Percentiles rank a stretch among this genome's conserved stretches.
phyloP scores from a whole-genome alignment of 345 rosid species.

The Gossypium australe region DNA sequence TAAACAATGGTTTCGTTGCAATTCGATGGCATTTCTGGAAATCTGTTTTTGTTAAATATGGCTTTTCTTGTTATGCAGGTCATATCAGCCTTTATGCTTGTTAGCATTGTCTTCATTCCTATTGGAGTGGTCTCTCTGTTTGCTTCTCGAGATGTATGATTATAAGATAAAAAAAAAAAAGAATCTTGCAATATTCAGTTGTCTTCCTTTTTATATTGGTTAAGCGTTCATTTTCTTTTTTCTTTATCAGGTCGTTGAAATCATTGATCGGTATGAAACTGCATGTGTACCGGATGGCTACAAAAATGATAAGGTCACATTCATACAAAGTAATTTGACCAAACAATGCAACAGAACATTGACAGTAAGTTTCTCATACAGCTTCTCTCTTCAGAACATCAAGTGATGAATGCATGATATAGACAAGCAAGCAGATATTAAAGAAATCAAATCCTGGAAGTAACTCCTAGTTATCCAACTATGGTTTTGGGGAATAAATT shows the following conservation, averaged over 20 bases:
- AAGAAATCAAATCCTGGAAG: not conserved
- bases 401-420: not conserved
- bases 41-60: not conserved
- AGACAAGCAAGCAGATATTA: not conserved
- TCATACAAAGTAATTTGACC: slow-evolving; percentile 43
- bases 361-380: slow-evolving; percentile 38
- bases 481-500: not conserved
- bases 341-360: slow-evolving; percentile 52
- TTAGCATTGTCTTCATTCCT: slow-evolving; percentile 88
- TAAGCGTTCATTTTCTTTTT: not conserved
- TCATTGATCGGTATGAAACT: slow-evolving; percentile 70
- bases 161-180: not conserved
- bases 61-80: slow-evolving; percentile 43
- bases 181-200: not conserved
- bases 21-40: not conserved
- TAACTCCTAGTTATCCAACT: not conserved
- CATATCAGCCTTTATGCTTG: slow-evolving; percentile 79
- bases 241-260: slow-evolving; percentile 73
- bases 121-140: slow-evolving; percentile 85
- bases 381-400: not conserved
- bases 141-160: slow-evolving; percentile 84
- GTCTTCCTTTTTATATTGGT: not conserved
- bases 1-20: not conserved
- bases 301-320: slow-evolving; percentile 50
- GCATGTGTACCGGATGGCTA: slow-evolving; percentile 53